Percentiles rank a stretch among this genome's conserved stretches.
phyloP scores from a whole-genome alignment of 2,329 filamentous ascomycete species.

The Hypoxylon sp. region DNA sequence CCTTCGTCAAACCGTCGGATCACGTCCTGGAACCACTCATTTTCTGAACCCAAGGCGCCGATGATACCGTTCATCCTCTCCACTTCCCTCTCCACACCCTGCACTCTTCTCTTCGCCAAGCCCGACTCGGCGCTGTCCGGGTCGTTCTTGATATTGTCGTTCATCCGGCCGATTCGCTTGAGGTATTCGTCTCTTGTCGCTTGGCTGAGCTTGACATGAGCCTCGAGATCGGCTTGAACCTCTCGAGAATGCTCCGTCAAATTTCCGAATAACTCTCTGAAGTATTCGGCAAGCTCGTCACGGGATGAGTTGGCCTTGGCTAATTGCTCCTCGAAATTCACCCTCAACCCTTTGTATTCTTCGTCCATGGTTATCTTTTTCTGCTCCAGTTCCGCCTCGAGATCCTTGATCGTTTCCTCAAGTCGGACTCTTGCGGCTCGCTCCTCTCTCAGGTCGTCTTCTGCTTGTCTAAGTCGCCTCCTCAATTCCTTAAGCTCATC shows the following conservation, averaged over 20 bases:
- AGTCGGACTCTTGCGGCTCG: background rate
- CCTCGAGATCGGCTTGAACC: background rate
- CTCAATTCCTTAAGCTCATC: slow-evolving; percentile 6
- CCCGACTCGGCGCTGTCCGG: background rate
- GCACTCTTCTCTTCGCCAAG: background rate
- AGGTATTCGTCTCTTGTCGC: slow-evolving; percentile 9
- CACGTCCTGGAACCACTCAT: slow-evolving; percentile 14
- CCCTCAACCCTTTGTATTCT: background rate
- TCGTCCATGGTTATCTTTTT: background rate
- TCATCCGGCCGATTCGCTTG: slow-evolving; percentile 5
- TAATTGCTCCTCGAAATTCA: background rate
- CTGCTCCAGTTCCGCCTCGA: background rate
- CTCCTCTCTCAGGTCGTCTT: background rate
- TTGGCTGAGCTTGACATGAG: slow-evolving; percentile 6
- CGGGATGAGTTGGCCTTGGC: too few relatives aligned
- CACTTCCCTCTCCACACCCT: slow-evolving; percentile 24
- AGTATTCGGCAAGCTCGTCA: background rate
- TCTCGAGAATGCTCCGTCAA: background rate
- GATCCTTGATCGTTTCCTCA: background rate
- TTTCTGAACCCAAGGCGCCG: slow-evolving; percentile 1
- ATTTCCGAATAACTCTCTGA: background rate
- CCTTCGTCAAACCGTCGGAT: background rate
- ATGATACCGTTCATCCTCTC: slow-evolving; percentile 24
- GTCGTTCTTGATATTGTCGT: slow-evolving; percentile 12
- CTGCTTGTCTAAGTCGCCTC: background rate